Evolutionary conservation across 2,329 filamentous ascomycete species (phyloP).

Genomic region (Lasiodiplodia citricola): DNA sequence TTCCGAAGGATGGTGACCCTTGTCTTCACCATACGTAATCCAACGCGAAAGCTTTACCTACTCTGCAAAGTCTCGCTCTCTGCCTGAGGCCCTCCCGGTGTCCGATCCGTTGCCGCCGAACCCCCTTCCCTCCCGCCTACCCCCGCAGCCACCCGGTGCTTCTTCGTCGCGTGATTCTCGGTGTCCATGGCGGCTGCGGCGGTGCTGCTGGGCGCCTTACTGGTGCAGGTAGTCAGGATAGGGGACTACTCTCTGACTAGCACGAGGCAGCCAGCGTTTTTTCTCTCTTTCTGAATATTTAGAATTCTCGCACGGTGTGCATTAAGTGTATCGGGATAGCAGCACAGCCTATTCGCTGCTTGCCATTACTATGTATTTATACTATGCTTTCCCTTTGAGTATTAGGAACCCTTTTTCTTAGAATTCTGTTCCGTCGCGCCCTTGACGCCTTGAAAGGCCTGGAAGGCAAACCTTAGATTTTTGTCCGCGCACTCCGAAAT

Average conservation of each 20-base stretch:
- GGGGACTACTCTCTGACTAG: too few relatives aligned
- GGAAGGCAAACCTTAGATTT: background rate
- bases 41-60: background rate
- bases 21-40: background rate
- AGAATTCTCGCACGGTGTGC: background rate
- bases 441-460: background rate
- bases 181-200: background rate
- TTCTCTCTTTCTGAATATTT: background rate
- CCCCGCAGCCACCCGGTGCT: background rate
- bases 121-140: background rate
- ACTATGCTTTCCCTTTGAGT: background rate
- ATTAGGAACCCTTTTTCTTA: background rate
- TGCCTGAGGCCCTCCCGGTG: background rate
- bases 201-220: background rate
- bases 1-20: background rate
- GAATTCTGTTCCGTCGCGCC: background rate
- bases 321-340: background rate
- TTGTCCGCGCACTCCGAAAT: background rate
- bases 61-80: background rate
- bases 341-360: background rate
- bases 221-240: background rate
- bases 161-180: background rate
- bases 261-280: background rate
- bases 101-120: background rate
- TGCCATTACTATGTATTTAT: background rate